A percentile compares a stretch with the other conserved stretches of the same genome.
Evolutionary conservation across 148 eudicot species (phyloP).

Genomic region (Cornus controversa): DNA sequence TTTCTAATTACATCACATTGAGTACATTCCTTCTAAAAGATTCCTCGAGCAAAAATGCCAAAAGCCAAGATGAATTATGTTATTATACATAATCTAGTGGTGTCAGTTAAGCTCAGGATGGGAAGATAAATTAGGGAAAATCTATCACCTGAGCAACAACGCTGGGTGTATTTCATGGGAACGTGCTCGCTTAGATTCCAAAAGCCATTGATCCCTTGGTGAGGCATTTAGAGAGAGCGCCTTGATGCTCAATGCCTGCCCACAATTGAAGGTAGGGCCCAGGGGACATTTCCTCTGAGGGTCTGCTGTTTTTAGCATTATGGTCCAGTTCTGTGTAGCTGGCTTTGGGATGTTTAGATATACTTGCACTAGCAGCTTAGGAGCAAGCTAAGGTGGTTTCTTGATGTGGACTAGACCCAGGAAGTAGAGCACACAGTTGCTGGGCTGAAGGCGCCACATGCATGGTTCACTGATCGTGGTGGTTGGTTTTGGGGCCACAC

Average conservation of each 20-base stretch:
- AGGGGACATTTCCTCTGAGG: neutral
- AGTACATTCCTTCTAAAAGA: neutral
- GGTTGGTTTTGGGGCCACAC: neutral
- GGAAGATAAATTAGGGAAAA: no score
- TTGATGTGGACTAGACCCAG: neutral
- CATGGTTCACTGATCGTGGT: neutral
- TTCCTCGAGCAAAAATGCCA: neutral
- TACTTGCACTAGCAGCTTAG: neutral
- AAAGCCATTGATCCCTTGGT: no score
- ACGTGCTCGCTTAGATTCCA: no score
- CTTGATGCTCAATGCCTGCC: neutral
- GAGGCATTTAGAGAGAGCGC: no score
- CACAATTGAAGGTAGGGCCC: neutral
- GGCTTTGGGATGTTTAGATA: neutral
- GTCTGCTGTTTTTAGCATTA: neutral
- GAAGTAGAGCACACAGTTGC: neutral
- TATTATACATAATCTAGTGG: neutral
- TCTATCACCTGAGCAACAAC: no score
- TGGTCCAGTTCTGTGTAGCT: neutral
- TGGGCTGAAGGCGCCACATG: neutral
- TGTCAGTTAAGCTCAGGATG: neutral
- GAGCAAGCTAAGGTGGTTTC: neutral
- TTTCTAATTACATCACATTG: neutral
- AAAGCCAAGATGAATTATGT: neutral
- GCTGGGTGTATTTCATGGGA: no score